These are phyloP conservation scores for Vigna hirtella DNA, from an alignment of 306 rosid genomes.

Conservation along the genomic window DNA sequence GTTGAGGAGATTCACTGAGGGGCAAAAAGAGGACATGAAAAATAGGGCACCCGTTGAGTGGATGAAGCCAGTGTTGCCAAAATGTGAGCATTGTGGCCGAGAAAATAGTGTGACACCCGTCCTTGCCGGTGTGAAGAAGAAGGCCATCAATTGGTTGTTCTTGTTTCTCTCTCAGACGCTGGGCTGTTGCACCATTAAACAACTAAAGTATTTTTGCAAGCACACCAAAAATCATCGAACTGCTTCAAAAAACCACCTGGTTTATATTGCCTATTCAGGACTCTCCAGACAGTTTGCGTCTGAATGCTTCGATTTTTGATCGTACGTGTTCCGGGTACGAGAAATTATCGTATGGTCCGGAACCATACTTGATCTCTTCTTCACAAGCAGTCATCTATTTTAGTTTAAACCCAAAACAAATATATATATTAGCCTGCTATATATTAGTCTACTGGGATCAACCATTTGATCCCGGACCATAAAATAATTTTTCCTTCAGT, in stretches of 20 bases:
- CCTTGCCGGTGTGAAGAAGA: conserved; percentile 20
- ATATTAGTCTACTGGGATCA: too few relatives aligned
- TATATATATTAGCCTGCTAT: too few relatives aligned
- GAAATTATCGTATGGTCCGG: too few relatives aligned
- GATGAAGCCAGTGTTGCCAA: conserved; percentile 49
- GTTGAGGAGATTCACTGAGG: background rate
- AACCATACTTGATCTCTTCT: too few relatives aligned
- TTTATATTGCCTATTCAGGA: background rate
- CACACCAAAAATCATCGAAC: background rate
- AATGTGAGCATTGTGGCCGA: conserved; percentile 49
- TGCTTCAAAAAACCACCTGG: background rate
- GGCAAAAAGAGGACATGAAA: background rate
- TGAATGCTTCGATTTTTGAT: background rate
- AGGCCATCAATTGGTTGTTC: conserved; percentile 69
- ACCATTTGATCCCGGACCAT: too few relatives aligned
- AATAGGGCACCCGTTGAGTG: conserved; percentile 57
- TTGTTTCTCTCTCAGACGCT: conserved; percentile 62
- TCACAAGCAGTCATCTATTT: too few relatives aligned
- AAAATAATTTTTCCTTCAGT: too few relatives aligned
- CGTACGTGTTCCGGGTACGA: too few relatives aligned
- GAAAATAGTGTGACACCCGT: conserved; percentile 55
- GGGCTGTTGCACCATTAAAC: conserved; percentile 50
- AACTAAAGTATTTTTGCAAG: background rate
- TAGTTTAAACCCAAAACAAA: too few relatives aligned
- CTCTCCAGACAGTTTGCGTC: background rate